Evolutionary conservation across 2,329 filamentous ascomycete genomes (phyloP).

Genomic region (Cytospora mali): DNA sequence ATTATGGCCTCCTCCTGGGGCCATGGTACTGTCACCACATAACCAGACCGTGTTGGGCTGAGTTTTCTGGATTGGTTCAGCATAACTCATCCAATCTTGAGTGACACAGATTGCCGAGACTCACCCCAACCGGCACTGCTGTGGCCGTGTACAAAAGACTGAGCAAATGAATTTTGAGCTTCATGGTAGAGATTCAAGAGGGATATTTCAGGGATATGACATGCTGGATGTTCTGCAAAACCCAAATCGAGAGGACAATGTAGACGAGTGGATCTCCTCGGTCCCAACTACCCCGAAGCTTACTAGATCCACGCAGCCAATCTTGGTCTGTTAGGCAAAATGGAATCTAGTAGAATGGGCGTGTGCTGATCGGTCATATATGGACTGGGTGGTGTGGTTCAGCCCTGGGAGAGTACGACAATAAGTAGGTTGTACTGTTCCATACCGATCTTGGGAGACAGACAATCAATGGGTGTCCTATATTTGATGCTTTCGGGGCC

Average conservation of each 20-base stretch:
- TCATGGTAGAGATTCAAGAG: neutral
- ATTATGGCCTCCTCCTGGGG: constrained; percentile 26
- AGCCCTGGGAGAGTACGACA: too few relatives aligned
- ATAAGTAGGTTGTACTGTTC: too few relatives aligned
- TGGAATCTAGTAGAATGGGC: too few relatives aligned
- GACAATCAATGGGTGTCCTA: too few relatives aligned
- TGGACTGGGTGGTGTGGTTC: too few relatives aligned
- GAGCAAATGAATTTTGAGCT: neutral
- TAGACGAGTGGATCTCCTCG: neutral
- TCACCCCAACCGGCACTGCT: neutral
- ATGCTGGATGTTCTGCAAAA: neutral
- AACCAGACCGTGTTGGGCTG: constrained; percentile 20
- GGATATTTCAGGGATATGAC: too few relatives aligned
- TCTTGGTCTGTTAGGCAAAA: neutral
- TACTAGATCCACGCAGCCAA: too few relatives aligned
- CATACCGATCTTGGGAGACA: too few relatives aligned
- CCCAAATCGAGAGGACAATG: neutral
- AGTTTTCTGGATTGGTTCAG: neutral
- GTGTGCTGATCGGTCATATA: too few relatives aligned
- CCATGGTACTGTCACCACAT: constrained; percentile 30
- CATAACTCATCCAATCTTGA: neutral
- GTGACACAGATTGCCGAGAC: neutral
- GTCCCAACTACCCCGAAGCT: neutral
- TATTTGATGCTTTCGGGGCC: too few relatives aligned
- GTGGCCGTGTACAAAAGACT: neutral